Conservation (phyloP, 345 rosid species). For the Dimocarpus longan region DNA sequence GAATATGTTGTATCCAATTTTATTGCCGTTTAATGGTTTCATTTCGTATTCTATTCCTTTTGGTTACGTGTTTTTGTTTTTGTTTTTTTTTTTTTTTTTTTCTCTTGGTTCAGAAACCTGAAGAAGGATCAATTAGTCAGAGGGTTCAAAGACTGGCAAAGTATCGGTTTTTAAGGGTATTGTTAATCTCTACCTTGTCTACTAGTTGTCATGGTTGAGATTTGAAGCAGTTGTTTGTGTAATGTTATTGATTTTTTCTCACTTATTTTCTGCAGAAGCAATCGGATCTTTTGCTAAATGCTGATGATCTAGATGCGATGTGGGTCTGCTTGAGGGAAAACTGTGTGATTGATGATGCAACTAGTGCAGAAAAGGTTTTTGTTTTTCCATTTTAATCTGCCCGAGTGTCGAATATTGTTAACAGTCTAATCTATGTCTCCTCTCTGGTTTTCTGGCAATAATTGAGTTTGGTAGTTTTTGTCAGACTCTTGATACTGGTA, state of each 20-base stretch:
- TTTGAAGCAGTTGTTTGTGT: not conserved
- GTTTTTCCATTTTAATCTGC: not conserved
- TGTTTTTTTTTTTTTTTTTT: not conserved
- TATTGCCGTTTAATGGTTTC: not conserved
- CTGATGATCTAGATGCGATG: conserved; percentile 99
- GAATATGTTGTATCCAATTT: not conserved
- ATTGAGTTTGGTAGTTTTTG: not conserved
- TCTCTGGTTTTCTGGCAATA: not conserved
- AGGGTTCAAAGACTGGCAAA: conserved; percentile 94
- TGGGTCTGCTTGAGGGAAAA: conserved; percentile 99
- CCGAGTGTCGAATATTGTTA: not conserved
- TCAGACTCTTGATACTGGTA: not conserved
- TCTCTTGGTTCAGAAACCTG: conserved; percentile 81
- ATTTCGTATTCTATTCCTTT: conserved; percentile 5
- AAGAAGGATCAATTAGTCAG: conserved; percentile 94
- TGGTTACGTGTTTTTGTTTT: conserved; percentile 10
- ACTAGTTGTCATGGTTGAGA: not conserved
- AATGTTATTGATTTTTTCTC: conserved; percentile 13
- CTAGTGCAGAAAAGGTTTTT: conserved; percentile 97
- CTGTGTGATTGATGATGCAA: conserved; percentile 97
- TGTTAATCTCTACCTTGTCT: not conserved
- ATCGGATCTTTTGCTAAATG: conserved; percentile 90
- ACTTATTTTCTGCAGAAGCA: conserved; percentile 73
- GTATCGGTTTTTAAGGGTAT: conserved; percentile 88
- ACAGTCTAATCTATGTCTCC: not conserved